phyloP scores from a whole-genome alignment of 257 asterid species.

The Nicotiana attenuata region DNA sequence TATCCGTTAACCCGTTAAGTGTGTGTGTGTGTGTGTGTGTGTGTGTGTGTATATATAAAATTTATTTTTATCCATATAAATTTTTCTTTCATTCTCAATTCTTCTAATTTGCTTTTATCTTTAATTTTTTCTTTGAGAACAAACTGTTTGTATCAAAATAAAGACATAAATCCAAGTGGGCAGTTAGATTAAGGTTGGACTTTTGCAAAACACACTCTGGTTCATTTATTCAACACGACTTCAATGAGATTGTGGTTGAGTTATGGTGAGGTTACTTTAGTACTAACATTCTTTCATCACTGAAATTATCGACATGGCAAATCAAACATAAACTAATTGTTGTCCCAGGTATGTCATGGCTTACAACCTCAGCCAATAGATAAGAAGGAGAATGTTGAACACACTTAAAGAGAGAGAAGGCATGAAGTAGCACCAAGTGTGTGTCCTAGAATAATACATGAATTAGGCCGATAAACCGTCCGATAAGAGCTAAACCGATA shows the following conservation, averaged over 20 bases:
- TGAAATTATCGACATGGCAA: background rate
- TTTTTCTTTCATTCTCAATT: too few relatives aligned
- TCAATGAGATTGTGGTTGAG: background rate
- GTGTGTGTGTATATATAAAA: too few relatives aligned
- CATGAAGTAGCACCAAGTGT: background rate
- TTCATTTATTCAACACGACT: background rate
- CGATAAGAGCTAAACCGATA: too few relatives aligned
- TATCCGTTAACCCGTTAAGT: too few relatives aligned
- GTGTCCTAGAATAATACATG: background rate
- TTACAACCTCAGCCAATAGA: too few relatives aligned
- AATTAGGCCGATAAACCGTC: too few relatives aligned
- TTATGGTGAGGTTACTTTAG: background rate
- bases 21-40: too few relatives aligned
- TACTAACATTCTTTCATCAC: background rate
- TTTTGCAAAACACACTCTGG: constrained; percentile 14
- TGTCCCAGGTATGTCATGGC: background rate
- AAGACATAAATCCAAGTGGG: background rate
- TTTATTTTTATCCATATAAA: too few relatives aligned
- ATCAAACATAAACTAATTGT: background rate
- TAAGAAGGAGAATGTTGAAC: background rate
- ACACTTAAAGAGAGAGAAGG: background rate
- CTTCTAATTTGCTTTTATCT: too few relatives aligned
- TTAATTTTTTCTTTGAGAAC: too few relatives aligned
- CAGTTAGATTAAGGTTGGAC: background rate
- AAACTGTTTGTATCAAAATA: too few relatives aligned